A percentile compares a stretch with the other conserved stretches of the same genome.
Conservation (phyloP, 2,329 filamentous ascomycete genomes). For the Pseudocercospora cruenta region DNA sequence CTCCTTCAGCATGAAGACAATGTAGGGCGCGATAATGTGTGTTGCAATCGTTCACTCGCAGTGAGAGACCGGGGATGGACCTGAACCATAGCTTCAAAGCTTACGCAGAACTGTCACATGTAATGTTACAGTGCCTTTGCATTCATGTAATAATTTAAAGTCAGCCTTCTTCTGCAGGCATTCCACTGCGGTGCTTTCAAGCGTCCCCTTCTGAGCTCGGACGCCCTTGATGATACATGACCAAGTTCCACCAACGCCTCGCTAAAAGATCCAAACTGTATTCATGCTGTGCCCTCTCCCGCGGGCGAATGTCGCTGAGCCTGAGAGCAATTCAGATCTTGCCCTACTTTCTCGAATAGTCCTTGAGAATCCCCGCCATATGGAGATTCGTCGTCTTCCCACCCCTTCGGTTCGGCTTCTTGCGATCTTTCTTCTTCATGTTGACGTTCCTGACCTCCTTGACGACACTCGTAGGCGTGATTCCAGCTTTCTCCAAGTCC, state of each 20-base stretch:
- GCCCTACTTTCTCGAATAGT: constrained; percentile 53
- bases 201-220: background rate
- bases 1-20: too few species aligned
- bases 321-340: background rate
- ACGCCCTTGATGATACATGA: background rate
- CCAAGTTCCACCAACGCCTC: background rate
- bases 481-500: constrained; percentile 74
- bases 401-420: constrained; percentile 72
- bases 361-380: constrained; percentile 80
- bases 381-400: constrained; percentile 87
- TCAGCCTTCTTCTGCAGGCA: background rate
- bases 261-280: background rate
- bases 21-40: too few species aligned
- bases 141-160: background rate
- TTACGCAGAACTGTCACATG: too few species aligned
- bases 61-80: too few species aligned
- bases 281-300: background rate
- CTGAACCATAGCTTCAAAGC: too few species aligned
- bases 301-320: background rate
- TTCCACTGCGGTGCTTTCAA: background rate
- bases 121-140: background rate
- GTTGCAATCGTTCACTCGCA: too few species aligned
- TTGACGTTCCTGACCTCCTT: constrained; percentile 61
- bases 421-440: constrained; percentile 64
- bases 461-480: constrained; percentile 83